Evolutionary conservation across 306 rosid genomes (phyloP), one percentile per base, ranked within the genome.

Genomic region (Calophaca sinica): DNA sequence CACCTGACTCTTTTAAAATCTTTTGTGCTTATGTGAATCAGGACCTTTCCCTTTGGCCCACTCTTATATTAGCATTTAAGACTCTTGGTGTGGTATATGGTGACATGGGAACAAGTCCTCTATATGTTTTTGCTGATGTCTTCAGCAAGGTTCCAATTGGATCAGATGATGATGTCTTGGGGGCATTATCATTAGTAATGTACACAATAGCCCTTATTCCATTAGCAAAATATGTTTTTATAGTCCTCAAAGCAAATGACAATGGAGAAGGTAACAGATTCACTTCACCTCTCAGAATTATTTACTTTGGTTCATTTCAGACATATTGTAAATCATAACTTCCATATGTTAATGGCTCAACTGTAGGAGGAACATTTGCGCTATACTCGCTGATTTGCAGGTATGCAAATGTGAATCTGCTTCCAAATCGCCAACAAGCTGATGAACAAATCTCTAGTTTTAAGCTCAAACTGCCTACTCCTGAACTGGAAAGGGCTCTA

Each of bases 21-120:
- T 74, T 63, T 44, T 26, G 79, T 68, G 28, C 59, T 83, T 76
- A 36, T 66, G 68, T 78, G 67, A 81, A 76, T 74, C 96, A 94
- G 97, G 93, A 88, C 44, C 32, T 39, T 79, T 74, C 96, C 31
- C 64, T 80, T 20, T 94, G 91, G 97, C 75, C 84, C 45, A 91
- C 92, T 46, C 45, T 92, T 68, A 81, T 84, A 44, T 62, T 94
- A 65, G 92, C 97, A 71, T 94, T 94, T 82, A 96, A 94, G 74
- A 94, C 99, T 14, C 97, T 94, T 36, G 99, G 99, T 68, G 97
- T 94, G 49, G 99, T 94, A 59, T 94, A 94, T 54, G 99, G 99
- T 45, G 92, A 94, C 86, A 67, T 94, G 97, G 99, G 99, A 51
- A 94, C 97, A 32, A 94, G 97, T 78, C 99, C 99, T 53, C 84